These are phyloP conservation scores for Boletus semigastroideus DNA, from an alignment of 1,284 basidiomycete genomes.

Conservation along the genomic window DNA sequence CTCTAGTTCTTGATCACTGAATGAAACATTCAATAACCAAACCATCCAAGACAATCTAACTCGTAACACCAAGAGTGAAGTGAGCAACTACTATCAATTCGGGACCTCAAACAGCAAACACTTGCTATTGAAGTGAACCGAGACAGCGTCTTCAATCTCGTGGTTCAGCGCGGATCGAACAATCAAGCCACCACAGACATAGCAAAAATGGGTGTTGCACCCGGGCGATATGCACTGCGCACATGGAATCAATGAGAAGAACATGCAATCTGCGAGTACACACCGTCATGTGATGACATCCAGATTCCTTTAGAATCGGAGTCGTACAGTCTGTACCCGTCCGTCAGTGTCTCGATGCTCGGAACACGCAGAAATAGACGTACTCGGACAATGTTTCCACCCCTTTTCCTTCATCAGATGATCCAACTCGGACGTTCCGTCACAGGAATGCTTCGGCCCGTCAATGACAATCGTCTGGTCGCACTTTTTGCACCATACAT, in stretches of 20 bases:
- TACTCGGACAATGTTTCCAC: conserved; percentile 63
- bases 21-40: too few relatives aligned
- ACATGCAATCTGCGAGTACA: conserved; percentile 15
- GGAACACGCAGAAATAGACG: conserved; percentile 4
- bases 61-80: background rate
- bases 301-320: conserved; percentile 53
- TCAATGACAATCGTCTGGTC: conserved; percentile 41
- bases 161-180: conserved; percentile 45
- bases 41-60: background rate
- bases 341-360: background rate
- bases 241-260: background rate
- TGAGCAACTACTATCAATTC: conserved; percentile 2
- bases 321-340: conserved; percentile 53
- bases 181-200: conserved; percentile 53
- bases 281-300: conserved; percentile 70
- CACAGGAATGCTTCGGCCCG: conserved; percentile 53
- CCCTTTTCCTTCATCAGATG: conserved; percentile 53
- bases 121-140: conserved; percentile 44
- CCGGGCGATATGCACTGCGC: conserved; percentile 55
- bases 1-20: too few relatives aligned
- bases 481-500: conserved; percentile 58
- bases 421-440: conserved; percentile 53
- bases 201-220: conserved; percentile 68
- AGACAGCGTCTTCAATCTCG: conserved; percentile 44
- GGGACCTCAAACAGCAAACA: conserved; percentile 44